These are phyloP conservation scores for Pythium myriotylum DNA, from an alignment of 352 stramenopile genomes.

Conservation along the genomic window DNA sequence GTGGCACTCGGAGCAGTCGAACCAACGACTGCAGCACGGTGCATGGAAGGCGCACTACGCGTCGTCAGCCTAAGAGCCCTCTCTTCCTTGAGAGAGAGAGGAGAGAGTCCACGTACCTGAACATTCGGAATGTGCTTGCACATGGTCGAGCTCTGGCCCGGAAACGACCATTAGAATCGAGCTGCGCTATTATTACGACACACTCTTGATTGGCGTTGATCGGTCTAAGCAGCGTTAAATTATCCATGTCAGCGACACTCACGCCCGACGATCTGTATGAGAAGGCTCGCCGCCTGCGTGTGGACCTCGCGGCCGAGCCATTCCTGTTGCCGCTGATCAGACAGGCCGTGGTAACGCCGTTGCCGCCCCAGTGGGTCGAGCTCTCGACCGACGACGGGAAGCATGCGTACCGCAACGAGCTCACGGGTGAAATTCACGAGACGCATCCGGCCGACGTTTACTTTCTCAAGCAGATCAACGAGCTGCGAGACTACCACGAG, in stretches of 20 bases:
- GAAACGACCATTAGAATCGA: no score
- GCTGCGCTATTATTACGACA: no score
- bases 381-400: background rate
- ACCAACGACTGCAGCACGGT: constrained; percentile 76
- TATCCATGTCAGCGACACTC: constrained; percentile 23
- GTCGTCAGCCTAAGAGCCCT: background rate
- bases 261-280: constrained; percentile 52
- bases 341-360: constrained; percentile 46
- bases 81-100: background rate
- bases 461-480: constrained; percentile 53
- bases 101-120: constrained; percentile 24
- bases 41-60: constrained; percentile 64
- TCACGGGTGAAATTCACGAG: constrained; percentile 21
- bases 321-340: constrained; percentile 56
- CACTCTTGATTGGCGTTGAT: no score
- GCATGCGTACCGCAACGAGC: constrained; percentile 27
- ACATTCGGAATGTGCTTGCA: constrained; percentile 55
- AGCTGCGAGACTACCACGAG: constrained; percentile 35
- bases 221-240: no score
- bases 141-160: constrained; percentile 34
- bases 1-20: constrained; percentile 79
- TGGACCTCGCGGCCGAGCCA: constrained; percentile 50
- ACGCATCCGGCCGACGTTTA: constrained; percentile 39
- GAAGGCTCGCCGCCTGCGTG: constrained; percentile 39
- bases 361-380: constrained; percentile 38